Percentiles rank a stretch among this genome's conserved stretches.
Evolutionary conservation across 140 eudicot species (phyloP).

Genomic region (Stevia rebaudiana): DNA sequence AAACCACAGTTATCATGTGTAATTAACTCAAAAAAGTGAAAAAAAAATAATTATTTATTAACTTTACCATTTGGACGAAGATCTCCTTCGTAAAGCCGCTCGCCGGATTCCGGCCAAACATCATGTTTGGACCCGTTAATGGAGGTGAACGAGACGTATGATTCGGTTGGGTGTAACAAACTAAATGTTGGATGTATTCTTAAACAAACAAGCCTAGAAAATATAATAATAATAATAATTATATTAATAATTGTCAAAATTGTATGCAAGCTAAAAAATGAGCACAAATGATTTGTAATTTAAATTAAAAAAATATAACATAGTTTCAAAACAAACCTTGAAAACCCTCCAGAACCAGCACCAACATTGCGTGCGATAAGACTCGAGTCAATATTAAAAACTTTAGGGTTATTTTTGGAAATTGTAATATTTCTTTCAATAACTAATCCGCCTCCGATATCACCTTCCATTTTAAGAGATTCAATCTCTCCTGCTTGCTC

Average conservation of each 20-base stretch:
- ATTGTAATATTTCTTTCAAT: conserved; percentile 50
- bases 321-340: conserved; percentile 42
- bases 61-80: conserved; percentile 73
- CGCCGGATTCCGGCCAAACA: conserved; percentile 67
- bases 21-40: no score
- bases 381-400: conserved; percentile 58
- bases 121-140: conserved; percentile 72
- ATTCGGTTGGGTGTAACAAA: conserved; percentile 59
- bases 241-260: background rate
- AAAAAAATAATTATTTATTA: background rate
- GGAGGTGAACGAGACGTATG: conserved; percentile 64
- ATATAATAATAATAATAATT: no score
- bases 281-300: background rate
- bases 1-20: no score
- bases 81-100: conserved; percentile 65
- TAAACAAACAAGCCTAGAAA: conserved; percentile 89
- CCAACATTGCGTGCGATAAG: conserved; percentile 80
- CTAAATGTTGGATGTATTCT: conserved; percentile 82
- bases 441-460: conserved; percentile 80
- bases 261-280: background rate
- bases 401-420: conserved; percentile 45
- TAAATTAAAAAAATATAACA: background rate
- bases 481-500: conserved; percentile 86
- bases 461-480: conserved; percentile 71
- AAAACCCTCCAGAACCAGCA: conserved; percentile 94